Evolutionary conservation across 768 basidiomycete genomes (phyloP).

Genomic region (Kwoniella pini): DNA sequence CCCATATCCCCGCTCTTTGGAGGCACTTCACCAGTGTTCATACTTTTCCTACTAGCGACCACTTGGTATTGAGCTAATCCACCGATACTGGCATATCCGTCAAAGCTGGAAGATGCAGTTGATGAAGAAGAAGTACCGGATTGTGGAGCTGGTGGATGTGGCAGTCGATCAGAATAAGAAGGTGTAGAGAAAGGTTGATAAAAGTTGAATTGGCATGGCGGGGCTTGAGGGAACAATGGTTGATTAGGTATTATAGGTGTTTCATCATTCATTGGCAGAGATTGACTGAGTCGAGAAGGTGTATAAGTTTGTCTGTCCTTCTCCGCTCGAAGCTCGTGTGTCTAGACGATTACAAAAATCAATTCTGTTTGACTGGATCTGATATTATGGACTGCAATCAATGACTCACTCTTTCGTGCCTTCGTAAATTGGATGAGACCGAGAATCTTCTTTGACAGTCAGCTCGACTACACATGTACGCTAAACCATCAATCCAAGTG

Average conservation of each 20-base stretch:
- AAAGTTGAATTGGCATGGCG: not conserved
- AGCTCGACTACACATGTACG: conserved; percentile 25
- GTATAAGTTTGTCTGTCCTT: not conserved
- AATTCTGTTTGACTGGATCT: not conserved
- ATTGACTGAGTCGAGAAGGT: not conserved
- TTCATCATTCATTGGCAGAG: not conserved
- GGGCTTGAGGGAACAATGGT: not conserved
- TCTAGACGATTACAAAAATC: not conserved
- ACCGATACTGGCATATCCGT: not conserved
- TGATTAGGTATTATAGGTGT: not conserved
- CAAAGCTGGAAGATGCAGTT: not conserved
- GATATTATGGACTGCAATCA: not conserved
- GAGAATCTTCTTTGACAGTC: conserved; percentile 49
- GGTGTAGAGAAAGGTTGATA: not conserved
- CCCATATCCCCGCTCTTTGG: conserved; percentile 4
- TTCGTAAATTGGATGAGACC: conserved; percentile 46
- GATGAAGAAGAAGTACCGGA: not conserved
- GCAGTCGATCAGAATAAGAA: not conserved
- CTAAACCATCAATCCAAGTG: conserved; percentile 18
- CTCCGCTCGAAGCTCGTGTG: conserved; percentile 11
- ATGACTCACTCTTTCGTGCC: conserved; percentile 44
- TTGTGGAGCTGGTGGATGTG: not conserved
- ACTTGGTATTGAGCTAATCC: conserved; percentile 15
- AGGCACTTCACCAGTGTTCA: not conserved
- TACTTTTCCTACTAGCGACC: not conserved